Conservation (phyloP, 129 eudicot species). For the Kitagawia praeruptora region DNA sequence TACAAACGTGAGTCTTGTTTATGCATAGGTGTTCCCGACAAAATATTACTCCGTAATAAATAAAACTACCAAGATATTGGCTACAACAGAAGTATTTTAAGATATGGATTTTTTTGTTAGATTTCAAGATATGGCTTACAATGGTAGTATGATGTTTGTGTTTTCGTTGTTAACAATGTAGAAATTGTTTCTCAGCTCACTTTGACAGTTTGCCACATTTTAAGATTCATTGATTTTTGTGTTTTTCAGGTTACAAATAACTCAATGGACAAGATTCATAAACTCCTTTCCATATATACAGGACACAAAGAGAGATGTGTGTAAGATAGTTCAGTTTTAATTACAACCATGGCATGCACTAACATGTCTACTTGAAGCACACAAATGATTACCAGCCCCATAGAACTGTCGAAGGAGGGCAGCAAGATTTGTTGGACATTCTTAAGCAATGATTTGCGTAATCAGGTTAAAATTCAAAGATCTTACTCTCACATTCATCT, state of each 20-base stretch:
- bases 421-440: constrained; percentile 31
- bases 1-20: constrained; percentile 4
- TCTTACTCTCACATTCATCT: constrained; percentile 56
- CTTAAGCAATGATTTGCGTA: constrained; percentile 33
- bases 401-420: constrained; percentile 13
- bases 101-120: no score
- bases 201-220: constrained; percentile 15
- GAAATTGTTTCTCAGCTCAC: constrained; percentile 12
- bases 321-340: neutral
- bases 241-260: constrained; percentile 6
- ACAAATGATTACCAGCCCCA: constrained; percentile 22
- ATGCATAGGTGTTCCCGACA: constrained; percentile 3
- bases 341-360: constrained; percentile 45
- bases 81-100: neutral
- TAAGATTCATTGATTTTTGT: neutral
- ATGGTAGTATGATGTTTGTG: neutral
- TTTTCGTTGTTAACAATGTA: constrained; percentile 34
- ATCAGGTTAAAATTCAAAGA: constrained; percentile 25
- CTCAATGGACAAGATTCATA: neutral
- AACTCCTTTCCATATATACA: neutral
- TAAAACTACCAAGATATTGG: neutral
- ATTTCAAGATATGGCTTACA: neutral
- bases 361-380: constrained; percentile 28
- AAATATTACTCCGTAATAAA: neutral
- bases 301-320: constrained; percentile 1